phyloP scores from a whole-genome alignment of 2,329 filamentous ascomycete species.

The Endoconidiophora polonica region DNA sequence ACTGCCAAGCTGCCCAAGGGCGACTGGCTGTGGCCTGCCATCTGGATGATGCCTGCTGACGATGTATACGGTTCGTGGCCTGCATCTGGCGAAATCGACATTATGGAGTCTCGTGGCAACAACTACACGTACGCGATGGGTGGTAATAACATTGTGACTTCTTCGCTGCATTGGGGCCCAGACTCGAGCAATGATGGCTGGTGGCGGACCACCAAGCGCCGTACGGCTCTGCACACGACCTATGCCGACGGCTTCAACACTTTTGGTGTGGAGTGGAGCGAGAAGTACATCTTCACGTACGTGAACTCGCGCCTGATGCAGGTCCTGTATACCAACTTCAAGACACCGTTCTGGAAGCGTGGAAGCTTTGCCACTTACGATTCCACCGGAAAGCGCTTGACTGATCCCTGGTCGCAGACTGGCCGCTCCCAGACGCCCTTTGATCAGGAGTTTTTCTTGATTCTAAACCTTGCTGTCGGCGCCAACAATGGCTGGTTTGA shows the following conservation, averaged over 20 bases:
- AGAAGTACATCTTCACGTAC: constrained; percentile 80
- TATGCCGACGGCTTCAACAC: constrained; percentile 55
- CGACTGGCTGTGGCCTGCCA: constrained; percentile 85
- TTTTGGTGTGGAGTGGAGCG: constrained; percentile 70
- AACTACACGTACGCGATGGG: constrained; percentile 60
- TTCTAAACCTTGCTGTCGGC: constrained; percentile 60
- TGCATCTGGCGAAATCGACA: constrained; percentile 67
- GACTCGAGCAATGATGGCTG: constrained; percentile 55
- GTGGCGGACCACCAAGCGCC: constrained; percentile 73
- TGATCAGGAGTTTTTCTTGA: constrained; percentile 59
- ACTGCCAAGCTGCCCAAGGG: constrained; percentile 58
- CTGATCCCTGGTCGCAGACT: constrained; percentile 47
- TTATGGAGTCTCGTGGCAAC: constrained; percentile 67
- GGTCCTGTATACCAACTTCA: constrained; percentile 63
- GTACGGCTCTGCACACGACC: constrained; percentile 55
- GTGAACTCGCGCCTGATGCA: constrained; percentile 66
- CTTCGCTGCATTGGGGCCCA: constrained; percentile 70
- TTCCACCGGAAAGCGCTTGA: constrained; percentile 47
- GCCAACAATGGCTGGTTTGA: constrained; percentile 73
- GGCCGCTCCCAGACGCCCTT: constrained; percentile 51
- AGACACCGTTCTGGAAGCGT: constrained; percentile 48
- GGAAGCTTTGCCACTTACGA: constrained; percentile 49
- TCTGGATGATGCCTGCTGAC: constrained; percentile 70
- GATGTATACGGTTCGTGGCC: constrained; percentile 65
- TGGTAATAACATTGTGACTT: constrained; percentile 66